A percentile compares a stretch with the other conserved stretches of the same genome.
Conservation (phyloP, 805 yeast species). For the Candida ponderosae region DNA sequence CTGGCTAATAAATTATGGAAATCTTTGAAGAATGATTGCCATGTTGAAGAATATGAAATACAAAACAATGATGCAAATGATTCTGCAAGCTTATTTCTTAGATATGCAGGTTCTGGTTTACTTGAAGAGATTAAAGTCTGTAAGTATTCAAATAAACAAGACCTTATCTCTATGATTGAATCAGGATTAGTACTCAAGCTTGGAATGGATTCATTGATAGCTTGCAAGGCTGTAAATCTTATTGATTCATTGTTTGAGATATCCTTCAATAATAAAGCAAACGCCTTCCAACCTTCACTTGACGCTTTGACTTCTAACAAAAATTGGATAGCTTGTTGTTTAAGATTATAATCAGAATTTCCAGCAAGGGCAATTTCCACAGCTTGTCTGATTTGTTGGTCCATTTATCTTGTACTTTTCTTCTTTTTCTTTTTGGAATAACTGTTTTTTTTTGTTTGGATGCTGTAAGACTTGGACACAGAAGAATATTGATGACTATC, state of each 20-base stretch:
- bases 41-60: conserved; percentile 35
- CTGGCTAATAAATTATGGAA: conserved; percentile 27
- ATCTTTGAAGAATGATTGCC: conserved; percentile 46
- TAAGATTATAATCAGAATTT: conserved; percentile 15
- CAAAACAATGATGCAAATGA: conserved; percentile 45
- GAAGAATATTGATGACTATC: no score
- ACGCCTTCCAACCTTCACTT: conserved; percentile 38
- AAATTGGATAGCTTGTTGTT: conserved; percentile 33
- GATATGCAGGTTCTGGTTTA: conserved; percentile 28
- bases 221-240: conserved; percentile 16
- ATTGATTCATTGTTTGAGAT: conserved; percentile 19
- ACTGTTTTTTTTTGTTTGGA: neutral
- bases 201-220: conserved; percentile 3
- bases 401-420: conserved; percentile 4
- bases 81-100: conserved; percentile 53
- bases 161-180: neutral
- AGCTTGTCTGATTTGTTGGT: conserved; percentile 22
- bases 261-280: conserved; percentile 30
- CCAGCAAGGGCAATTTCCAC: conserved; percentile 22
- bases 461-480: no score
- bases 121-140: conserved; percentile 10
- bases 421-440: neutral
- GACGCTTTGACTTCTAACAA: conserved; percentile 34
- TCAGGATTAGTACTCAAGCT: conserved; percentile 1
- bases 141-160: conserved; percentile 8